A percentile compares a stretch with the other conserved stretches of the same genome.
Evolutionary conservation across 163 green algal species (phyloP).

Genomic region (Coccomyxa subellipsoidea): DNA sequence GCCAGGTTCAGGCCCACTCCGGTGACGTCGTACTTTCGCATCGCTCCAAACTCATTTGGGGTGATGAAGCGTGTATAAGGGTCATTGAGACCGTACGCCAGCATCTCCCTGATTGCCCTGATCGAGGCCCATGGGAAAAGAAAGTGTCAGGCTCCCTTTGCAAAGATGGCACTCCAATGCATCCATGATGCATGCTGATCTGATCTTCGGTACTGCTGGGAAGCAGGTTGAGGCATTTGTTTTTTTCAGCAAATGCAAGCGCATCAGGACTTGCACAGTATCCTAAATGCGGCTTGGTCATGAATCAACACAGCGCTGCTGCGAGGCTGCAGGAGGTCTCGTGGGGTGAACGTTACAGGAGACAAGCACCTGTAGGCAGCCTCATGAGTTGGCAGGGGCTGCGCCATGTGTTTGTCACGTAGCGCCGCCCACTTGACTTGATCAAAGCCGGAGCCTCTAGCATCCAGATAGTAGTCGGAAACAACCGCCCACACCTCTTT

Average conservation of each 20-base stretch:
- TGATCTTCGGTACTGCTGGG: too few species aligned
- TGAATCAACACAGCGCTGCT: too few species aligned
- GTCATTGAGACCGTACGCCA: conserved; percentile 73
- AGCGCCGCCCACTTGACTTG: conserved; percentile 61
- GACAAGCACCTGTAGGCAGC: conserved; percentile 50
- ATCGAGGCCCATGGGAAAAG: conserved; percentile 20
- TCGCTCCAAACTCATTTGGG: conserved; percentile 70
- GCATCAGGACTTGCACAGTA: too few species aligned
- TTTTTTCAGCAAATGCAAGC: too few species aligned
- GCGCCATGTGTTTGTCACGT: conserved; percentile 31
- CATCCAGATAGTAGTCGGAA: conserved; percentile 83
- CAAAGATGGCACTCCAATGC: neutral
- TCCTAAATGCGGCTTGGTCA: too few species aligned
- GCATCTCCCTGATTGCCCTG: conserved; percentile 71
- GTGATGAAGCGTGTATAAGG: conserved; percentile 91
- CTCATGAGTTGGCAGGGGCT: conserved; percentile 28
- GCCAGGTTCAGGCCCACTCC: conserved; percentile 94
- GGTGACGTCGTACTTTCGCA: conserved; percentile 94
- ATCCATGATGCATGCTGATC: neutral
- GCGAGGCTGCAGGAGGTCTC: too few species aligned
- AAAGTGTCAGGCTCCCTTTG: neutral
- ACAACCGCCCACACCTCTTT: conserved; percentile 89
- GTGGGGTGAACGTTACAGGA: neutral
- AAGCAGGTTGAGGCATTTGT: too few species aligned
- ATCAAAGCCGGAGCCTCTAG: conserved; percentile 69